Evolutionary conservation across 1,284 basidiomycete species (phyloP).

Genomic region (Leccinum proliferum): DNA sequence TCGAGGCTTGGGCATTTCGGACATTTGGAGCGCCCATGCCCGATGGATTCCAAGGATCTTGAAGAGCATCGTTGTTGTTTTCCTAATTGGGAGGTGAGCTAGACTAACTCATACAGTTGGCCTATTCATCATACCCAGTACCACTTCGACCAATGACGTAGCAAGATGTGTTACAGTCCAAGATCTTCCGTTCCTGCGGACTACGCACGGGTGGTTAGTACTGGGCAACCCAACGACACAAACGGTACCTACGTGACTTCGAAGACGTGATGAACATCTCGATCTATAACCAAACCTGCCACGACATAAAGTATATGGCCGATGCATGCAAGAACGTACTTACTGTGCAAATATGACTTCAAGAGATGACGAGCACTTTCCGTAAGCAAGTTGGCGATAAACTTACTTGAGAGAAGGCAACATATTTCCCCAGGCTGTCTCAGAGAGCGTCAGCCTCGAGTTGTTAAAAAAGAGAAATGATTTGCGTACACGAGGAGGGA

Average conservation of each 20-base stretch:
- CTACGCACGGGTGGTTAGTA: constrained; percentile 28
- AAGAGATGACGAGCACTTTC: not conserved
- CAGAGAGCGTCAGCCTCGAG: constrained; percentile 1
- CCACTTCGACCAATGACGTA: constrained; percentile 70
- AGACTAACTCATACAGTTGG: not conserved
- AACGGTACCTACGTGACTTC: constrained; percentile 45
- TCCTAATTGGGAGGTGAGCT: constrained; percentile 35
- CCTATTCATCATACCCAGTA: constrained; percentile 46
- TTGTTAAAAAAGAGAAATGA: not conserved
- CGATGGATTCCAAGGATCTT: constrained; percentile 67
- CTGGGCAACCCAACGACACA: not conserved
- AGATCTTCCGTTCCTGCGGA: constrained; percentile 52
- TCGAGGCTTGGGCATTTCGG: constrained; percentile 39
- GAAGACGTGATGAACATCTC: constrained; percentile 47
- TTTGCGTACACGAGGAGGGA: constrained; percentile 50
- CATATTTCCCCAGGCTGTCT: constrained; percentile 60
- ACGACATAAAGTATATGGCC: constrained; percentile 4
- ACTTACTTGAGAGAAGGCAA: constrained; percentile 50
- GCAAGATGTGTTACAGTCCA: constrained; percentile 55
- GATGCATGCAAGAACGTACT: constrained; percentile 9
- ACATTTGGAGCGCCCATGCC: constrained; percentile 33
- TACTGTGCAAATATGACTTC: constrained; percentile 51
- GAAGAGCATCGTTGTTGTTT: constrained; percentile 72
- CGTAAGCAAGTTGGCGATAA: not conserved
- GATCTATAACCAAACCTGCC: constrained; percentile 40